Conservation (phyloP, 306 rosid genomes). For the Adenanthera pavonina region DNA sequence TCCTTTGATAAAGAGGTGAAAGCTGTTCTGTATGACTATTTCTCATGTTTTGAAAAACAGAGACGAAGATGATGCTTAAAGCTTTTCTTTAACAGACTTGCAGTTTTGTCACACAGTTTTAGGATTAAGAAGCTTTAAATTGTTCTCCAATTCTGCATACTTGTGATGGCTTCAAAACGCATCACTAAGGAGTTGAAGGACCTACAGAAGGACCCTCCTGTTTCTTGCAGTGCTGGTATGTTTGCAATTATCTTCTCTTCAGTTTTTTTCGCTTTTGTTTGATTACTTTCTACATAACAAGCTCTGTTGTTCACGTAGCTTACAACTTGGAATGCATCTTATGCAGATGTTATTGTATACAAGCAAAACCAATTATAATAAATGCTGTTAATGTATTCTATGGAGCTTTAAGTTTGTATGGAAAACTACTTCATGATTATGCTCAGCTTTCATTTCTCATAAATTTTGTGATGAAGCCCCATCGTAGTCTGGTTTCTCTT, state of each 20-base stretch:
- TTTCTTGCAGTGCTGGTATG: constrained; percentile 76
- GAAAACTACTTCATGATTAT: not conserved
- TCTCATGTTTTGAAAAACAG: not conserved
- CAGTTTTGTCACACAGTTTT: not conserved
- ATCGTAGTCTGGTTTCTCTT: not conserved
- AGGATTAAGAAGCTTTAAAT: not conserved
- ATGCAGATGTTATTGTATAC: not conserved
- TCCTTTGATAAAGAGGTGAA: not conserved
- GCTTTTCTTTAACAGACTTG: not conserved
- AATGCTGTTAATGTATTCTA: not conserved
- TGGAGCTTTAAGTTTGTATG: not conserved
- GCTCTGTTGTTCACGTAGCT: constrained; percentile 9
- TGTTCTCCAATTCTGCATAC: not conserved
- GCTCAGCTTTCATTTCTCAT: not conserved
- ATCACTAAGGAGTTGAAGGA: constrained; percentile 75
- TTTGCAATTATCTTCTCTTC: constrained; percentile 10
- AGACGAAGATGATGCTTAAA: not conserved
- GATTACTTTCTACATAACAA: not conserved
- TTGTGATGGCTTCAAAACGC: constrained; percentile 66
- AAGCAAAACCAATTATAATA: not conserved
- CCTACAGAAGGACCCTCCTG: constrained; percentile 72
- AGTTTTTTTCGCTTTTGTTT: not conserved
- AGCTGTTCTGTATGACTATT: not conserved
- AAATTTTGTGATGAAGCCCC: not conserved
- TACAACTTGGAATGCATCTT: not conserved